Percentiles rank a stretch among this genome's conserved stretches.
phyloP scores from a whole-genome alignment of 345 rosid species.

The Eutrema japonicum region DNA sequence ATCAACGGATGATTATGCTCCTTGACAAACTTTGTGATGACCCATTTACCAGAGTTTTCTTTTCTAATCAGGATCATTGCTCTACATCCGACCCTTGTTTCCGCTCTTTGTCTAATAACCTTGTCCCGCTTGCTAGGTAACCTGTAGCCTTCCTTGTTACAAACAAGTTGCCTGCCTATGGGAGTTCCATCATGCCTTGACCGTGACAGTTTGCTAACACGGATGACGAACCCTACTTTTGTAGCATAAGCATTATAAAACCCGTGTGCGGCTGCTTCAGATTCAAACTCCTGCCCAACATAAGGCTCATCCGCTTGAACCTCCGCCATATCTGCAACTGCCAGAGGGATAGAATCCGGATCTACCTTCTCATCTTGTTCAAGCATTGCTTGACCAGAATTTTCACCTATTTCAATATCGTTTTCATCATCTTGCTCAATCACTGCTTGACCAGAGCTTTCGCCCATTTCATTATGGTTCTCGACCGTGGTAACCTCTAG shows the following conservation, averaged over 20 bases:
- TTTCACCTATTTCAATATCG: slow-evolving; percentile 51
- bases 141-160: slow-evolving; percentile 95
- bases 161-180: slow-evolving; percentile 94
- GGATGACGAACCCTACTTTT: slow-evolving; percentile 80
- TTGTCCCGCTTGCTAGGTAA: slow-evolving; percentile 93
- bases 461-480: slow-evolving; percentile 50
- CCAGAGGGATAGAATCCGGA: slow-evolving; percentile 49
- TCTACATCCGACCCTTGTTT: slow-evolving; percentile 98
- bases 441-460: slow-evolving; percentile 59
- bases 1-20: slow-evolving; percentile 88
- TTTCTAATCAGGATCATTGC: slow-evolving; percentile 98
- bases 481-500: slow-evolving; percentile 37
- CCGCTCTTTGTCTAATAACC: slow-evolving; percentile 92
- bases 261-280: slow-evolving; percentile 93
- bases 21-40: slow-evolving; percentile 81
- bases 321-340: slow-evolving; percentile 42
- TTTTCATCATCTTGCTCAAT: slow-evolving; percentile 49
- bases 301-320: slow-evolving; percentile 68
- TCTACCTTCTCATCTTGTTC: slow-evolving; percentile 58
- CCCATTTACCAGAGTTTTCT: slow-evolving; percentile 93
- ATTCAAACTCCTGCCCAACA: slow-evolving; percentile 88
- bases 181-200: slow-evolving; percentile 96
- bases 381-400: slow-evolving; percentile 53
- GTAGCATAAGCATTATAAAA: slow-evolving; percentile 92
- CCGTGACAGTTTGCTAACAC: slow-evolving; percentile 97